phyloP scores from a whole-genome alignment of 768 basidiomycete species.

The Leccinum boreale region DNA sequence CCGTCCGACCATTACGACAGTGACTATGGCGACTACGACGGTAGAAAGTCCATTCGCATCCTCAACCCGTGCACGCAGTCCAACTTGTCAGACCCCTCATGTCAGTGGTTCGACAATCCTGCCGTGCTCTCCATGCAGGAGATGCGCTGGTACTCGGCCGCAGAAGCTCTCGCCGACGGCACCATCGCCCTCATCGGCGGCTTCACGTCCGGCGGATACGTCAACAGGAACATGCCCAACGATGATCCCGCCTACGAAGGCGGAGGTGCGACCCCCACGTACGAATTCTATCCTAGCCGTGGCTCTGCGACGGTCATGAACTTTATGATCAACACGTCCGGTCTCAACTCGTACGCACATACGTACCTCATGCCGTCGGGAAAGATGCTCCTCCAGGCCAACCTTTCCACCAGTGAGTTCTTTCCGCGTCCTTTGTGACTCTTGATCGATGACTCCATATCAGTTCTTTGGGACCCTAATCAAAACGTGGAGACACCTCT shows the following conservation, averaged over 20 bases:
- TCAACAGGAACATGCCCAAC: conserved; percentile 70
- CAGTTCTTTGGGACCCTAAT: conserved; percentile 51
- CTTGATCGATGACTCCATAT: conserved; percentile 9
- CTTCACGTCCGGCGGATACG: conserved; percentile 69
- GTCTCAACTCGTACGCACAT: conserved; percentile 75
- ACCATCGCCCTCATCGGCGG: conserved; percentile 76
- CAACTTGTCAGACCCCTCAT: conserved; percentile 44
- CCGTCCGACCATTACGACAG: conserved; percentile 42
- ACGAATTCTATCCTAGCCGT: conserved; percentile 74
- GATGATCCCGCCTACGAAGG: conserved; percentile 58
- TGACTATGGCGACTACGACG: conserved; percentile 75
- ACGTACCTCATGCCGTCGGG: conserved; percentile 72
- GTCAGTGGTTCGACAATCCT: conserved; percentile 72
- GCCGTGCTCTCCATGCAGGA: conserved; percentile 59
- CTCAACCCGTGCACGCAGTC: conserved; percentile 63
- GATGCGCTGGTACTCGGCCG: conserved; percentile 71
- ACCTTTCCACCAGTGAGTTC: conserved; percentile 62
- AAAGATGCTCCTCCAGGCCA: conserved; percentile 76
- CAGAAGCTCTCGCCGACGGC: conserved; percentile 72
- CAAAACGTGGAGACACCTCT: conserved; percentile 58
- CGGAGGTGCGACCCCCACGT: conserved; percentile 70
- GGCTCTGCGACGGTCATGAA: conserved; percentile 49
- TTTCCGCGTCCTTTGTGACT: not conserved
- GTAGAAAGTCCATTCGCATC: conserved; percentile 74
- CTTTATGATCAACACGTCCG: conserved; percentile 70